Evolutionary conservation across 352 stramenopile genomes (phyloP), one percentile per base, ranked within the genome.

Genomic region (Phytophthora foliorum): DNA sequence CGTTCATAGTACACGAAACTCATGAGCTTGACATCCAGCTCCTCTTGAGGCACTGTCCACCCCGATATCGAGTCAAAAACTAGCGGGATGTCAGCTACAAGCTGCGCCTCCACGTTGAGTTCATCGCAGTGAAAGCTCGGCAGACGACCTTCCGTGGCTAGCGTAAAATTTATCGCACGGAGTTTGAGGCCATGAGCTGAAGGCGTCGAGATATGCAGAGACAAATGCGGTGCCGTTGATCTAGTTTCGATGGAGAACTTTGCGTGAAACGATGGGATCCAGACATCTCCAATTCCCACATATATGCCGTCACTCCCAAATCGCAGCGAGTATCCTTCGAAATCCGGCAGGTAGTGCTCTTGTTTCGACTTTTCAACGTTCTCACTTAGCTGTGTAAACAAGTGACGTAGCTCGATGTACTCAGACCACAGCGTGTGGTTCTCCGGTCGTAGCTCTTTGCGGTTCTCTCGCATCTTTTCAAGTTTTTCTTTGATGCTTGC

Each of bases 41-140:
- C 72, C 17, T 91, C 81, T 11, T 66, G 61, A 2, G 82, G 77
- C 6, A 94, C 84, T 16, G 73, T 86, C 86, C 86, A 94, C 6
- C 86, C 86, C 5, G 48, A 55, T 25, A 91, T 75, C 3, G 73
- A 71, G 53, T 94, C 84, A 34, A 85, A 91, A 5, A 81, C 72
- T 34, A 94, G 80, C 4, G 84, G 79, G 17, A 94, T 85, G 25
- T 88, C 74, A 1, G 86, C 86, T 9, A 91, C 69, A 27, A 94
- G 66, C 31, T 90, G 84, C 1, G 83, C 82, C 51, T 94, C 84
- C 8, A 94, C 78, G 48, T 91, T 94, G 14, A 94, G 63, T 41
- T 94, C 86, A 36, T 94, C 86, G 24, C 84, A 91, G 57, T 91
- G 82, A 46, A 94, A 89, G 50, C 82, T 90, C 24, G 86, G 86